These are phyloP conservation scores for Cynanchum wilfordii DNA, from an alignment of 257 asterid genomes.

Conservation along the genomic window DNA sequence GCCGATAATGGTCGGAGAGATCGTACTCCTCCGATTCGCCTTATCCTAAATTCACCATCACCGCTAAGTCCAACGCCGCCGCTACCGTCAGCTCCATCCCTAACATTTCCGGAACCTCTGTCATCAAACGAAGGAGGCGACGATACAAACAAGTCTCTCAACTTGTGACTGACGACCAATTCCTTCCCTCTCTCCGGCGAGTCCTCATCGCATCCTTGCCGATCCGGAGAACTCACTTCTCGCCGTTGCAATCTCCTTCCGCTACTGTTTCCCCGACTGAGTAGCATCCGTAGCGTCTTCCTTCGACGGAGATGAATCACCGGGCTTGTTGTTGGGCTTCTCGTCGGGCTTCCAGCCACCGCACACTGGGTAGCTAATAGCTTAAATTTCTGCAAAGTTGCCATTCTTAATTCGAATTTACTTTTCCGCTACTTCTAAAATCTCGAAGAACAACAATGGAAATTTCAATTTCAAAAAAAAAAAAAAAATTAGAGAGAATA, in stretches of 20 bases:
- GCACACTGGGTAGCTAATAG: slow-evolving; percentile 77
- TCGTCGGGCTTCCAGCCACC: slow-evolving; percentile 70
- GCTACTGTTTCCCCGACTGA: slow-evolving; percentile 42
- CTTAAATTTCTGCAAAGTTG: slow-evolving; percentile 88
- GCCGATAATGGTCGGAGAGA: slow-evolving; percentile 68
- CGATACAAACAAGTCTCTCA: slow-evolving; percentile 33
- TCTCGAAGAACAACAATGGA: slow-evolving; percentile 13
- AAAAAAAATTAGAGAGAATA: background rate
- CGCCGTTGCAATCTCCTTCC: slow-evolving; percentile 25
- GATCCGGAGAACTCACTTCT: slow-evolving; percentile 30
- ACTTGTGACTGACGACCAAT: slow-evolving; percentile 22
- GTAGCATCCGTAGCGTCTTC: slow-evolving; percentile 80
- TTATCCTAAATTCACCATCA: slow-evolving; percentile 20
- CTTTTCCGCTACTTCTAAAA: background rate
- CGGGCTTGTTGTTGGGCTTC: slow-evolving; percentile 84
- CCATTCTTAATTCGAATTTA: slow-evolving; percentile 30
- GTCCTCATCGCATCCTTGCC: background rate
- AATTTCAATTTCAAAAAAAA: background rate
- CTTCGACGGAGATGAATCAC: slow-evolving; percentile 92
- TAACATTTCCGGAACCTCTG: slow-evolving; percentile 35
- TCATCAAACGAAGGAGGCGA: slow-evolving; percentile 67
- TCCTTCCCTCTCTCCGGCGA: slow-evolving; percentile 26
- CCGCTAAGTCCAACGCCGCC: background rate
- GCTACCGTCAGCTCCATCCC: slow-evolving; percentile 23
- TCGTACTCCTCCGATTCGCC: slow-evolving; percentile 35